These are phyloP conservation scores for Populus nigra DNA, from an alignment of 345 rosid species.

Conservation along the genomic window DNA sequence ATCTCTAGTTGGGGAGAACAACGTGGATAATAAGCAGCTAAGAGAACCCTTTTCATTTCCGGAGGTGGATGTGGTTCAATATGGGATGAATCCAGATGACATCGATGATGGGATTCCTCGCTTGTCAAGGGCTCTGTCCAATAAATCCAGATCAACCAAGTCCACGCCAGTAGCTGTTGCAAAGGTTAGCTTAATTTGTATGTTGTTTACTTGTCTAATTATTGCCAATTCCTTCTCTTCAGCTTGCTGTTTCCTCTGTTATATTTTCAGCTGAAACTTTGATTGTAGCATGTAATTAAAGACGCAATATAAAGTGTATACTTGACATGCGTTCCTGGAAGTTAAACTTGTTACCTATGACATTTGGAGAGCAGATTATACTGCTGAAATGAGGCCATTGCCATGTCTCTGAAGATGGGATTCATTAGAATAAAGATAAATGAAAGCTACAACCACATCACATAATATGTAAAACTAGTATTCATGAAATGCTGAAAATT, in stretches of 20 bases:
- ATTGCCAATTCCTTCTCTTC: background rate
- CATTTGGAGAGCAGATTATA: background rate
- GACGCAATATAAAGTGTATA: background rate
- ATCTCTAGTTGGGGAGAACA: conserved; percentile 43
- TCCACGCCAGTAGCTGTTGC: conserved; percentile 82
- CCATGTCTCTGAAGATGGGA: background rate
- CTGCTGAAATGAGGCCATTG: background rate
- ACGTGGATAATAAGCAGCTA: conserved; percentile 39
- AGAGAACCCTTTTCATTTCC: conserved; percentile 59
- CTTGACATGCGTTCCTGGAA: background rate
- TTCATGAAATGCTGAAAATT: background rate
- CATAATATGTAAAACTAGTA: background rate
- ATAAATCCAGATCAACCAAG: conserved; percentile 71
- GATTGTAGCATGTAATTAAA: background rate
- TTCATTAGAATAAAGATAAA: background rate
- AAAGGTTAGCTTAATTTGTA: conserved; percentile 46
- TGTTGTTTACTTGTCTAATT: background rate
- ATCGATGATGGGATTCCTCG: conserved; percentile 71
- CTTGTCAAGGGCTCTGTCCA: conserved; percentile 59
- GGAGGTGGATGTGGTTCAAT: conserved; percentile 32
- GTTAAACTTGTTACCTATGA: background rate
- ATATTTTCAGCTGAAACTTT: background rate
- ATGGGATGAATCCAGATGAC: conserved; percentile 42
- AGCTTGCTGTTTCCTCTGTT: conserved; percentile 1
- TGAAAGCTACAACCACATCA: background rate